phyloP scores from a whole-genome alignment of 306 rosid genomes.

The Lotus japonicus region DNA sequence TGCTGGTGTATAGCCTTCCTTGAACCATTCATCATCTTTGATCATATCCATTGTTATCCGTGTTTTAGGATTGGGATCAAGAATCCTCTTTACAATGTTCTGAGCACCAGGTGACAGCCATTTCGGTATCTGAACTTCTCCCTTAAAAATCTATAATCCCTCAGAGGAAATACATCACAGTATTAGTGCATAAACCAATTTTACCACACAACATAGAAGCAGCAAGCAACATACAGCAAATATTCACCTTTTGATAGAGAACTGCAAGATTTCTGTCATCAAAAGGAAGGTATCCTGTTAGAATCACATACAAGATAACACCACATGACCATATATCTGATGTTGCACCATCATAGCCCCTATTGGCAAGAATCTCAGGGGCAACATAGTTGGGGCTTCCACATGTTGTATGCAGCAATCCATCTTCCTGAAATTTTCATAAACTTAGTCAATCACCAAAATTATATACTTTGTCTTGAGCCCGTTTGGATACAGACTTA shows the following conservation, averaged over 20 bases:
- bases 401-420: slow-evolving; percentile 86
- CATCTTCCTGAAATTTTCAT: slow-evolving; percentile 59
- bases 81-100: slow-evolving; percentile 57
- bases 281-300: slow-evolving; percentile 85
- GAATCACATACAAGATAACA: slow-evolving; percentile 77
- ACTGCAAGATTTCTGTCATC: slow-evolving; percentile 85
- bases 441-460: not conserved
- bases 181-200: not conserved
- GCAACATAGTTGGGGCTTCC: slow-evolving; percentile 98
- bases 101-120: slow-evolving; percentile 64
- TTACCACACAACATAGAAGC: not conserved
- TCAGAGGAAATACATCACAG: not conserved
- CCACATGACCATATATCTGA: slow-evolving; percentile 96
- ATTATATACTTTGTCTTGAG: not conserved
- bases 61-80: slow-evolving; percentile 67
- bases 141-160: slow-evolving; percentile 52
- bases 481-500: no score
- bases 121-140: slow-evolving; percentile 63
- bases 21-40: slow-evolving; percentile 80
- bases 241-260: slow-evolving; percentile 76
- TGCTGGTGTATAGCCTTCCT: slow-evolving; percentile 43
- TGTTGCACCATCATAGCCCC: slow-evolving; percentile 85
- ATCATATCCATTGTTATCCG: slow-evolving; percentile 57
- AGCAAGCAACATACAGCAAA: no score
- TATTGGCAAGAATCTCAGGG: slow-evolving; percentile 82